phyloP scores from a whole-genome alignment of 768 basidiomycete species.

The Mycena latifolia region DNA sequence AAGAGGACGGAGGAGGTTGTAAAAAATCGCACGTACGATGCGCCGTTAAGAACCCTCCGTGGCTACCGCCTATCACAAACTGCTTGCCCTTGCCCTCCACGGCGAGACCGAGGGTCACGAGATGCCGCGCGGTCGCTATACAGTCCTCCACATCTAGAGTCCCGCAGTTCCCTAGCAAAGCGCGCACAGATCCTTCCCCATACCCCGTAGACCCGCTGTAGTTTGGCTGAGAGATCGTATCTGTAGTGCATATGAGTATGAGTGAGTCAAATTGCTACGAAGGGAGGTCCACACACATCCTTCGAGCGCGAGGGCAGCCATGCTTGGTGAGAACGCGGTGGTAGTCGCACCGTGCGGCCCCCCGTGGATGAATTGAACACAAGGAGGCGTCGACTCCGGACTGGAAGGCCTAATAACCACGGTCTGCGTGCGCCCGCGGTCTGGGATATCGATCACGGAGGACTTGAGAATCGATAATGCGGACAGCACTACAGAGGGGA shows the following conservation, averaged over 20 bases:
- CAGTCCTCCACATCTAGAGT: slow-evolving; percentile 76
- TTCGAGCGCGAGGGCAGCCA: slow-evolving; percentile 63
- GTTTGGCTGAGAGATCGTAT: slow-evolving; percentile 71
- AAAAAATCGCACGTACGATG: slow-evolving; percentile 59
- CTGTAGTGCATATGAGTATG: slow-evolving; percentile 45
- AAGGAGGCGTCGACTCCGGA: slow-evolving; percentile 50
- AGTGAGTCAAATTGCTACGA: background rate
- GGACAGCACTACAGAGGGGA: slow-evolving; percentile 50
- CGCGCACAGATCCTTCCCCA: slow-evolving; percentile 70
- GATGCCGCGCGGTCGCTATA: slow-evolving; percentile 63
- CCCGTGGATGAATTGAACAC: slow-evolving; percentile 69
- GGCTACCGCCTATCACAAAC: slow-evolving; percentile 74
- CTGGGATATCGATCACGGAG: slow-evolving; percentile 63
- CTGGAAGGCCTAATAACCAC: slow-evolving; percentile 59
- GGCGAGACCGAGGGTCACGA: slow-evolving; percentile 64
- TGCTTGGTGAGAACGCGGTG: slow-evolving; percentile 60
- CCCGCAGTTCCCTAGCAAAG: slow-evolving; percentile 70
- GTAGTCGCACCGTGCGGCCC: slow-evolving; percentile 68
- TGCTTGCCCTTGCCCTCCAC: slow-evolving; percentile 62
- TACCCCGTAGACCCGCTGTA: slow-evolving; percentile 79
- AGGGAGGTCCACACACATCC: slow-evolving; percentile 62
- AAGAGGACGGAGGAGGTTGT: background rate
- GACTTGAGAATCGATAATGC: slow-evolving; percentile 56
- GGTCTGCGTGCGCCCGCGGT: slow-evolving; percentile 63
- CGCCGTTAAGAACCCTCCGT: slow-evolving; percentile 74